Evolutionary conservation across 306 rosid species (phyloP).

Genomic region (Casuarina glauca): DNA sequence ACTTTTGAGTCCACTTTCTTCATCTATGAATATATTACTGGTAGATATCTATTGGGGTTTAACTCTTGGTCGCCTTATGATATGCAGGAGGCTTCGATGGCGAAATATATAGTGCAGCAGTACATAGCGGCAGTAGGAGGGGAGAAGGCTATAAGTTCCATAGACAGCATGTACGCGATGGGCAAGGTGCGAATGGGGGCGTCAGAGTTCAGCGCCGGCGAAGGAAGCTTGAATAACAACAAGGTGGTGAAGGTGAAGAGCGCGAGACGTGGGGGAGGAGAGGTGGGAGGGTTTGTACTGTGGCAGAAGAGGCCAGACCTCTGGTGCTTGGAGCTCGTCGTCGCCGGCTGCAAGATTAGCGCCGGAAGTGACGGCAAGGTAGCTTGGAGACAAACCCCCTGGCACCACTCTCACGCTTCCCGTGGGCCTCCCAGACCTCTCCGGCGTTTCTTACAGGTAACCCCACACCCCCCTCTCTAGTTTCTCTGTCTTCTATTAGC

Average conservation of each 20-base stretch:
- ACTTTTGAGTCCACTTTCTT: no score
- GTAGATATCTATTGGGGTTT: neutral
- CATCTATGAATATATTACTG: no score
- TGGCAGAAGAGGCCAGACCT: slow-evolving; percentile 87
- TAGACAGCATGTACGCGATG: slow-evolving; percentile 92
- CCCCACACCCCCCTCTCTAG: neutral
- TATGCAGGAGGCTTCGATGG: slow-evolving; percentile 74
- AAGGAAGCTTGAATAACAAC: slow-evolving; percentile 37
- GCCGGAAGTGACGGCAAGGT: slow-evolving; percentile 93
- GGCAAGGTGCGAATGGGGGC: slow-evolving; percentile 87
- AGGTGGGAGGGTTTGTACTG: slow-evolving; percentile 87
- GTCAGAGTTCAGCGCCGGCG: slow-evolving; percentile 65
- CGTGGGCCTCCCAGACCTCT: slow-evolving; percentile 95
- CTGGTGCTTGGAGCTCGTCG: slow-evolving; percentile 87
- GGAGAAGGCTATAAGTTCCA: slow-evolving; percentile 59
- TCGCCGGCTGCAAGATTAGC: slow-evolving; percentile 82
- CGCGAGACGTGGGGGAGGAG: slow-evolving; percentile 47
- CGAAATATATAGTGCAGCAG: slow-evolving; percentile 83
- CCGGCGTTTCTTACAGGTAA: slow-evolving; percentile 81
- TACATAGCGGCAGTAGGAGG: slow-evolving; percentile 93
- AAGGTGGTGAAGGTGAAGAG: slow-evolving; percentile 55
- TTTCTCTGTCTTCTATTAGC: neutral
- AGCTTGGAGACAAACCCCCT: slow-evolving; percentile 97
- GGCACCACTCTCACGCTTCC: slow-evolving; percentile 98
- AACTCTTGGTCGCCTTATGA: neutral